These are phyloP conservation scores for Entomortierella chlamydospora DNA, from an alignment of 192 early-diverging fungal genomes.

Conservation along the genomic window DNA sequence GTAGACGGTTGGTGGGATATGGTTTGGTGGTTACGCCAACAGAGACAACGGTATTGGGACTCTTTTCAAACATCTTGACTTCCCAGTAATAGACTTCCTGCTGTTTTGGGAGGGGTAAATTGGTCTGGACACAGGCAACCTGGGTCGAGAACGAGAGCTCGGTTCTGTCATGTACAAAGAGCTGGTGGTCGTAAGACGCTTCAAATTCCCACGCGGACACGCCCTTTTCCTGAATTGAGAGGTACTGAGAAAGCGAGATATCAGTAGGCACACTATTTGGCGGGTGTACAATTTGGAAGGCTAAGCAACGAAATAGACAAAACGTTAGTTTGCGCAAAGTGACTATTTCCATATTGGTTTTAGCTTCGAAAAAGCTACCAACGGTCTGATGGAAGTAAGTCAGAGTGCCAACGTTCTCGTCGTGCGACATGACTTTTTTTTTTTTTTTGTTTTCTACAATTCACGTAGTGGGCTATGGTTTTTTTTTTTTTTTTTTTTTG, in stretches of 20 bases:
- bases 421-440: too few species aligned
- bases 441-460: too few species aligned
- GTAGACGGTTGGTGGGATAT: constrained; percentile 76
- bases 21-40: constrained; percentile 83
- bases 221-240: constrained; percentile 83
- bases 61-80: constrained; percentile 82
- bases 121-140: constrained; percentile 82
- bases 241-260: constrained; percentile 79
- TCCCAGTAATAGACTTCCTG: constrained; percentile 90
- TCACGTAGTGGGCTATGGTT: too few species aligned
- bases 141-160: constrained; percentile 80
- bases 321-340: not conserved
- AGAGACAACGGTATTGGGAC: constrained; percentile 70
- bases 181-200: constrained; percentile 68
- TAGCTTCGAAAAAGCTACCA: constrained; percentile 3
- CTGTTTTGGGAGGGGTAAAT: constrained; percentile 81
- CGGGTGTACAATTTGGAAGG: constrained; percentile 77
- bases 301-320: constrained; percentile 37
- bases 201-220: constrained; percentile 88
- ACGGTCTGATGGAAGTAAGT: too few species aligned
- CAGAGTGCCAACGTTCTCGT: too few species aligned
- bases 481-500: too few species aligned
- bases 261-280: constrained; percentile 81
- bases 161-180: constrained; percentile 75
- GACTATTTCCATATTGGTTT: not conserved